Evolutionary conservation across 352 stramenopile species (phyloP), one percentile per base, ranked within the genome.

Genomic region (Globisporangium cederbergense): DNA sequence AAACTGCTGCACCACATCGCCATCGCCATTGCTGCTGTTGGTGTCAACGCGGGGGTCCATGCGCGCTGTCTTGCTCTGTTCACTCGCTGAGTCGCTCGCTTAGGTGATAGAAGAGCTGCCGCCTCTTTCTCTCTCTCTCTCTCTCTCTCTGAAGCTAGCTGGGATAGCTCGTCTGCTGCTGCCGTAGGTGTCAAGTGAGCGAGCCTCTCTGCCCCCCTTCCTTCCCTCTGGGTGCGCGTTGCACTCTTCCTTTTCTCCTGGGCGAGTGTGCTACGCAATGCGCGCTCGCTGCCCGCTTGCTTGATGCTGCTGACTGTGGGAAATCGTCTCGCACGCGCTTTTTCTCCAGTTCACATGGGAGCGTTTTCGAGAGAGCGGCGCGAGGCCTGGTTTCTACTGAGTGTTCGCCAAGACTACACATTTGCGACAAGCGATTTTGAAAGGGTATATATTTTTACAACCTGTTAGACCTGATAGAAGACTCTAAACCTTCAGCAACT

Each of bases 1-100:
- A 46, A 67, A 67, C 30, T 63, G 62, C 54, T 58, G 47, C 53
- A 63, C 62, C 10, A 62, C 46, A 22, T 67, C 55, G 18, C 8
- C 49, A 32, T 53, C 46, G 20, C 30, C 43, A 50, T 30, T 43
- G 43, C 45, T 43, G 30, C 16, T 16, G 28, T 10, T 43, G 14
- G 51, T 42, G 53, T 55, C 43, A 6, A 8, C 28, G 50, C 54
- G 25, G 38, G 42, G 57, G 16, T 63, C 57, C 57, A 63, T 58
- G 51, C 25, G 22, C 22, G 25, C 36, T 42, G 36, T 11, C 36
- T 4, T 14, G 9, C 4, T 42, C 36, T 22, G 43, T 22, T 49
- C 43, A 22, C 43, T 4, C 16, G 11, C 38, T 16, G n/a, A 5
- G 14, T 53, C 47, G 51, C 30, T 13, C 8, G 18, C 8, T 42